These are phyloP conservation scores for Ligustrum vulgare DNA, from an alignment of 257 asterid genomes.

Conservation along the genomic window DNA sequence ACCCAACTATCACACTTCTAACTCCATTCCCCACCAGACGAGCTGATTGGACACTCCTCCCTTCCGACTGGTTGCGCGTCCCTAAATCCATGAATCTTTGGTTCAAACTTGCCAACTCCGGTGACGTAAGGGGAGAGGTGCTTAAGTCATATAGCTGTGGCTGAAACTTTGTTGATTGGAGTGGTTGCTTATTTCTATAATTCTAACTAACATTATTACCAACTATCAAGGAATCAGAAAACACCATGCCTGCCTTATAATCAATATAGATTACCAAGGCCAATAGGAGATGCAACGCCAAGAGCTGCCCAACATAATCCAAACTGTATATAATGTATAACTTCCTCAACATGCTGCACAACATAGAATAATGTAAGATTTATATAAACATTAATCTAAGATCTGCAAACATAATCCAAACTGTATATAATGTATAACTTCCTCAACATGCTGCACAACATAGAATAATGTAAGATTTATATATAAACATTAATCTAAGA, in stretches of 20 bases:
- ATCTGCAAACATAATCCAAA: constrained; percentile 94
- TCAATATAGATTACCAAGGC: constrained; percentile 65
- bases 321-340: no score
- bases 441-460: constrained; percentile 69
- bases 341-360: no score
- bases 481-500: constrained; percentile 11
- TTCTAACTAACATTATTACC: neutral
- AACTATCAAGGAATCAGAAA: constrained; percentile 11
- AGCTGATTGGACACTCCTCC: neutral
- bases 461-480: neutral
- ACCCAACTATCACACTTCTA: neutral
- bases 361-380: no score
- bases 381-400: no score
- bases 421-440: constrained; percentile 50
- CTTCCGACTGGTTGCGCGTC: neutral
- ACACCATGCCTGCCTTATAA: neutral
- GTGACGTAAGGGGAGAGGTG: neutral
- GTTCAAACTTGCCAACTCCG: neutral
- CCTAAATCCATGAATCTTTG: neutral
- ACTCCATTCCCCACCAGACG: neutral
- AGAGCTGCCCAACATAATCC: constrained; percentile 98
- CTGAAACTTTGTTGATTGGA: neutral
- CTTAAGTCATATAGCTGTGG: neutral
- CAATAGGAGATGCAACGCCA: constrained; percentile 97
- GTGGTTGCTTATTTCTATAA: neutral